Conservation (phyloP, 306 rosid species). For the Gynostemma pentaphyllum region DNA sequence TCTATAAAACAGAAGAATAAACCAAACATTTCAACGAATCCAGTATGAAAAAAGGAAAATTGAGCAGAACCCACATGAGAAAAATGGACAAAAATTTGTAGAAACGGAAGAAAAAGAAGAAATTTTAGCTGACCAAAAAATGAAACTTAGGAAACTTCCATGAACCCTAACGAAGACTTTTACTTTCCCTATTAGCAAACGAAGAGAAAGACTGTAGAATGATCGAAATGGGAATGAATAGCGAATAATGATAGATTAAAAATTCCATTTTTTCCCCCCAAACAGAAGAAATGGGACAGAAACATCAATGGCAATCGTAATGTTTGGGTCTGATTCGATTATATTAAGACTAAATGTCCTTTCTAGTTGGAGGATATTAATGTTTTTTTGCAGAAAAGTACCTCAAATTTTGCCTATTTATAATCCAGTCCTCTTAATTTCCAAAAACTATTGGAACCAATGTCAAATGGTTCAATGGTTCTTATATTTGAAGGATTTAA, state of each 20-base stretch:
- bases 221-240: slow-evolving; percentile 15
- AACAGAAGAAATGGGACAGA: slow-evolving; percentile 11
- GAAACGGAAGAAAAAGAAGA: neutral
- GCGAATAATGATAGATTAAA: no score
- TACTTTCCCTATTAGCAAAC: slow-evolving; percentile 11
- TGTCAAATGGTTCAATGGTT: no score
- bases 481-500: no score
- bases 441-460: no score
- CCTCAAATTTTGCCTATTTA: neutral
- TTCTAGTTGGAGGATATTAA: neutral
- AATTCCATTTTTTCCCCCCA: slow-evolving; percentile 4
- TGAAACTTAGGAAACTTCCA: slow-evolving; percentile 10
- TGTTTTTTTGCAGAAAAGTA: neutral
- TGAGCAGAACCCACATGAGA: slow-evolving; percentile 14
- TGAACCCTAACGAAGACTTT: slow-evolving; percentile 30
- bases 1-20: neutral
- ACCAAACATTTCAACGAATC: neutral
- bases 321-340: slow-evolving; percentile 9
- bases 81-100: neutral
- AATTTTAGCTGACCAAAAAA: slow-evolving; percentile 5
- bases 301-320: neutral
- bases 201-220: slow-evolving; percentile 2
- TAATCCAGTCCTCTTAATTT: no score
- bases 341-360: neutral
- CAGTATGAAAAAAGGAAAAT: slow-evolving; percentile 8